Percentiles rank a stretch among this genome's conserved stretches.
Evolutionary conservation across 805 yeast species (phyloP).

Genomic region (Yarrowia porcina): DNA sequence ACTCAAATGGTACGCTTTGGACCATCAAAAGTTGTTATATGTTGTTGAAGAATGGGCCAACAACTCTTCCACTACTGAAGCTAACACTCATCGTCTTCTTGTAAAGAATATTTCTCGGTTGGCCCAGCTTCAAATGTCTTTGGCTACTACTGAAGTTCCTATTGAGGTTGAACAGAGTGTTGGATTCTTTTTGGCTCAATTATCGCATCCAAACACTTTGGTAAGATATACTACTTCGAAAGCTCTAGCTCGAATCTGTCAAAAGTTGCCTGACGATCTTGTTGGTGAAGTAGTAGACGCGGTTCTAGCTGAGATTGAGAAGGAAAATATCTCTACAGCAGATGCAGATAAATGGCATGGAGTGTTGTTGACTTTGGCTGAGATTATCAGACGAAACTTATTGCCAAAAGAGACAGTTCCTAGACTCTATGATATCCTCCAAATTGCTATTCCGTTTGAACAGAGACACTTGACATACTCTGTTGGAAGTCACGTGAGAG

Average conservation of each 20-base stretch:
- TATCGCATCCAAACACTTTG: conserved; percentile 26
- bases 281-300: conserved; percentile 38
- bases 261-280: conserved; percentile 34
- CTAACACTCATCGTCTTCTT: background rate
- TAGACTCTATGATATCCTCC: conserved; percentile 39
- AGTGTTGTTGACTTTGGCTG: conserved; percentile 55
- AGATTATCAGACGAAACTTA: conserved; percentile 38
- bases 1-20: conserved; percentile 24
- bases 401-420: conserved; percentile 25
- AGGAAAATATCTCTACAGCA: conserved; percentile 26
- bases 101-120: conserved; percentile 9
- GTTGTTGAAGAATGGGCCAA: conserved; percentile 5
- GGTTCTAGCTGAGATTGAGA: conserved; percentile 33
- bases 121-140: background rate
- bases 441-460: conserved; percentile 52
- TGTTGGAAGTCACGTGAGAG: conserved; percentile 69
- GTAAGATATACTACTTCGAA: conserved; percentile 67
- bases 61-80: background rate
- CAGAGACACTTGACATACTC: conserved; percentile 51
- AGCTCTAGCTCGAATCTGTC: conserved; percentile 52
- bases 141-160: background rate
- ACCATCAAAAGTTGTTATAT: conserved; percentile 10
- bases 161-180: conserved; percentile 6
- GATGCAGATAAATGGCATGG: conserved; percentile 51
- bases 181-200: background rate